Conservation (phyloP, 371 early-diverging fungal species). For the Choanephora cucurbitarum region DNA sequence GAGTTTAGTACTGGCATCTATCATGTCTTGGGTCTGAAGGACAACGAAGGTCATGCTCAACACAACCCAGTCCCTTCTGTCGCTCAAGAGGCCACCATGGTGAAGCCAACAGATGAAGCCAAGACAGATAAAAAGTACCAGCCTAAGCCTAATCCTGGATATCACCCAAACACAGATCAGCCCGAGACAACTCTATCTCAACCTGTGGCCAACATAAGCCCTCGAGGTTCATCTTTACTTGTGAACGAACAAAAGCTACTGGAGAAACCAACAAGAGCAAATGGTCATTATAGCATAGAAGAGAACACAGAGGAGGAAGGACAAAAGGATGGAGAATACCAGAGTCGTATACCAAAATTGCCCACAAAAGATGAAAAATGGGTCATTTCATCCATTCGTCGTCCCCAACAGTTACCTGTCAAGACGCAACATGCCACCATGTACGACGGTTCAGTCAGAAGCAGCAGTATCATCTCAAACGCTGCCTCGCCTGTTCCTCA, state of each 20-base stretch:
- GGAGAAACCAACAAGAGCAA: background rate
- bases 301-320: background rate
- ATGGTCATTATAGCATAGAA: background rate
- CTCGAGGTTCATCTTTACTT: conserved; percentile 8
- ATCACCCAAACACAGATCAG: conserved; percentile 1
- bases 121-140: conserved; percentile 10
- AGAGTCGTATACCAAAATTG: conserved; percentile 21
- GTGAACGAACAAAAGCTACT: background rate
- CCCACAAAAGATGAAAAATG: conserved; percentile 53
- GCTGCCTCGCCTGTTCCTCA: background rate
- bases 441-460: conserved; percentile 18
- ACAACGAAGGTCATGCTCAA: background rate
- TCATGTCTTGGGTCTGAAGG: conserved; percentile 11
- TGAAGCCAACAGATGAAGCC: background rate
- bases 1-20: conserved; percentile 12
- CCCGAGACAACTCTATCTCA: background rate
- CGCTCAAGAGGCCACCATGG: background rate
- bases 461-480: conserved; percentile 8
- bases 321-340: conserved; percentile 16
- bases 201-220: background rate
- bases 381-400: conserved; percentile 51
- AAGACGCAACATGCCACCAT: conserved; percentile 34
- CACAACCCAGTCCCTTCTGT: background rate
- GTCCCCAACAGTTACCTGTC: conserved; percentile 49
- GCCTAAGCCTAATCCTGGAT: conserved; percentile 23